Evolutionary conservation across 345 rosid genomes (phyloP), one percentile per base, ranked within the genome.

Genomic region (Citrus trifoliata): DNA sequence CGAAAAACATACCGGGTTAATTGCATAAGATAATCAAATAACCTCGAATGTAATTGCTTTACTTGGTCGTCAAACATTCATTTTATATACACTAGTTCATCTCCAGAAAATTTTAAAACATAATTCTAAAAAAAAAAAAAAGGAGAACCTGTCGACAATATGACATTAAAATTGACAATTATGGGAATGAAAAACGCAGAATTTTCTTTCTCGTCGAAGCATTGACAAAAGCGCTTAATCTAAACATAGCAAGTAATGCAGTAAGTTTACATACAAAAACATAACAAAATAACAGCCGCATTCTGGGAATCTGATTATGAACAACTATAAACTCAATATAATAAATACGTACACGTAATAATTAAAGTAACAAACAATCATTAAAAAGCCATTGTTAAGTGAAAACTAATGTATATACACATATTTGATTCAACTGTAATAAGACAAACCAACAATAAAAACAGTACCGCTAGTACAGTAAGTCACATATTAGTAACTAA

Each of bases 381-480:
- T 7, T 10, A 28, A 32, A 79, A 71, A 7, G 30, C 55, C 51
- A 46, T 13, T 46, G 51, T 46, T 13, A 13, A 13, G 51, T 46
- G 51, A 46, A 46, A 46, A 46, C 4, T 46, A 46, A 3, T 46
- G 13, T 46, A 46, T 13, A 46, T 3, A 46, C 51, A 13, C 18
- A 46, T 46, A 46, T 13, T 53, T 40, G 22, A 76, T 78, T 61
- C 33, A 51, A 76, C 19, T 56, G 40, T 5, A 22, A 68, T 12
- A 42, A 71, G 40, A 79, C 58, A 40, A 51, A 78, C 55, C 14
- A 72, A 16, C 58, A 3, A 64, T 21, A 22, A 67, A 66, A 66
- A 69, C 22, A 46, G 51, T 51, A 60, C 46, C n/a, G 37, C 30
- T 58, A 32, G 40, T 63, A 78, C 72, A 80, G 78, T 62, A 79